These are phyloP conservation scores for Starmerella stellata DNA, from an alignment of 805 yeast genomes.

Conservation along the genomic window DNA sequence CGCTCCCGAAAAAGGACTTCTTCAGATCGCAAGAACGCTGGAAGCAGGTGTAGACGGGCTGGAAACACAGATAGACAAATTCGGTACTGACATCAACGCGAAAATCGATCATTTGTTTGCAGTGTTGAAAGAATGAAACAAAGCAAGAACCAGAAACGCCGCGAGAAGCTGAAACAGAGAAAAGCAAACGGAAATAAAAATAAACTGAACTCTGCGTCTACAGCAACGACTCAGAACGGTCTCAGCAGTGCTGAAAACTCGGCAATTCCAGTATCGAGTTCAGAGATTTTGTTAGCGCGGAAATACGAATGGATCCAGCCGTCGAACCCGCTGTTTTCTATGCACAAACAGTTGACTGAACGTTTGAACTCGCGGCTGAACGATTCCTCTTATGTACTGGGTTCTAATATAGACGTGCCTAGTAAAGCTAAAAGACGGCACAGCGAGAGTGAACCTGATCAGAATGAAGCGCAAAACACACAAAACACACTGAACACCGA, in stretches of 20 bases:
- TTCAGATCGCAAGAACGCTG: constrained; percentile 13
- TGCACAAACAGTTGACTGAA: constrained; percentile 8
- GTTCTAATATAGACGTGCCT: too few species aligned
- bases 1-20: constrained; percentile 4
- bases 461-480: not conserved
- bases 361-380: constrained; percentile 7
- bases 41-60: constrained; percentile 11
- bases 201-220: too few species aligned
- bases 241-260: too few species aligned
- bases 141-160: constrained; percentile 4
- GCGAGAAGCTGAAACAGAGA: constrained; percentile 6
- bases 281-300: constrained; percentile 4
- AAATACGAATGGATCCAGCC: constrained; percentile 8
- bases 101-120: constrained; percentile 10
- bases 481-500: not conserved
- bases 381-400: too few species aligned
- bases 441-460: not conserved
- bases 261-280: too few species aligned
- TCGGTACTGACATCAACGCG: constrained; percentile 12
- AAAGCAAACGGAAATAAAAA: not conserved
- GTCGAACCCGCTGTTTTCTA: constrained; percentile 8
- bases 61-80: constrained; percentile 8
- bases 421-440: not conserved
- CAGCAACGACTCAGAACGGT: too few species aligned
- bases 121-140: constrained; percentile 5